Conservation (phyloP, 1,284 basidiomycete genomes). For the Heterobasidion occidentale region DNA sequence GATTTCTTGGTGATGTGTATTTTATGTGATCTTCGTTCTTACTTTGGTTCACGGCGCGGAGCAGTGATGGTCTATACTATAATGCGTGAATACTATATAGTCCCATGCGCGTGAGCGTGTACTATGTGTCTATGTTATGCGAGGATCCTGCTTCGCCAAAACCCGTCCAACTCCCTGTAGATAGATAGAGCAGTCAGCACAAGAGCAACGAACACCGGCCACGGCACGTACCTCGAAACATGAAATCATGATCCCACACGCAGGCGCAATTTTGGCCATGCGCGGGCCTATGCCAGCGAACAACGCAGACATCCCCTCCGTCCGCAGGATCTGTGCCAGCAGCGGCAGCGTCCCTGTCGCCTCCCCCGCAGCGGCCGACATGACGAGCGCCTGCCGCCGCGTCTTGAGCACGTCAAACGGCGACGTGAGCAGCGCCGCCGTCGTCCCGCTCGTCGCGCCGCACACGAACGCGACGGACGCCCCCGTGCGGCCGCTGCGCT, state of each 20-base stretch:
- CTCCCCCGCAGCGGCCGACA: constrained; percentile 35
- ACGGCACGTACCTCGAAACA: constrained; percentile 71
- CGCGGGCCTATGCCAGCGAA: constrained; percentile 86
- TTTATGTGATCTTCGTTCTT: constrained; percentile 2
- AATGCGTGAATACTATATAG: constrained; percentile 7
- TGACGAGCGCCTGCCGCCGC: constrained; percentile 71
- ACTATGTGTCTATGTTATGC: no score
- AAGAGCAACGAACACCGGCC: constrained; percentile 17
- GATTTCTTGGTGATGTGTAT: not conserved
- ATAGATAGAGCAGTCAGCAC: not conserved
- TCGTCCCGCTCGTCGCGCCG: constrained; percentile 74
- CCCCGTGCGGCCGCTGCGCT: constrained; percentile 47
- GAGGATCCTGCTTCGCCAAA: constrained; percentile 26
- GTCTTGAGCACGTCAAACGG: constrained; percentile 98
- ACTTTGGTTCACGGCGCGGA: constrained; percentile 1
- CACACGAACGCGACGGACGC: constrained; percentile 74
- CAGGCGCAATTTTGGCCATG: constrained; percentile 95
- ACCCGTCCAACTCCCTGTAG: constrained; percentile 49
- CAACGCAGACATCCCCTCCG: constrained; percentile 74
- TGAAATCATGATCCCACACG: constrained; percentile 96
- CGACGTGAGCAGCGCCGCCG: constrained; percentile 85
- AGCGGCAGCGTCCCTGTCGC: constrained; percentile 49
- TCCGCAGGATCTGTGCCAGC: constrained; percentile 61
- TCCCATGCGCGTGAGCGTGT: no score
- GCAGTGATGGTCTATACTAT: constrained; percentile 13